Conservation (phyloP, 2,329 filamentous ascomycete genomes). For the Thermothelomyces thermophilus region DNA sequence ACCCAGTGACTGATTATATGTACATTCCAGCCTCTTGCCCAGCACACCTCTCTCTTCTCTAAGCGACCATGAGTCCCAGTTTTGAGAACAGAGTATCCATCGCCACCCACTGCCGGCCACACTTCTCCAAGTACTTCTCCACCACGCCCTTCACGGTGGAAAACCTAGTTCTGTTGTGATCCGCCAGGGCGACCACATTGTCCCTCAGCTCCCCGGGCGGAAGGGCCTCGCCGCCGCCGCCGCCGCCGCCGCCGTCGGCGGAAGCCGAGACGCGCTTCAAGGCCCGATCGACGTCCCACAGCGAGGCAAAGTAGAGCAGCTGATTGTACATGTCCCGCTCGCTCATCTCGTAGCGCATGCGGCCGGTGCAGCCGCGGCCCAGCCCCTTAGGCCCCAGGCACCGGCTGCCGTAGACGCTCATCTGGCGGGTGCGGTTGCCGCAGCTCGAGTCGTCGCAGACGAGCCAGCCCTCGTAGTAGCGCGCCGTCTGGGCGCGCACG, state of each 20-base stretch:
- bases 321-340: conserved; percentile 96
- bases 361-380: conserved; percentile 74
- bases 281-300: conserved; percentile 88
- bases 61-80: conserved; percentile 43
- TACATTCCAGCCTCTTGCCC: background rate
- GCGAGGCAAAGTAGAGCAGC: conserved; percentile 72
- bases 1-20: background rate
- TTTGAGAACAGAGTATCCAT: conserved; percentile 83
- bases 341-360: conserved; percentile 79
- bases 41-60: background rate
- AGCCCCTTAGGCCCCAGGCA: conserved; percentile 84
- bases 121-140: conserved; percentile 80
- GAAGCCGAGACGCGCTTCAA: conserved; percentile 38
- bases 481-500: conserved; percentile 67
- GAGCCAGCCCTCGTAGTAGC: conserved; percentile 90
- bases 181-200: conserved; percentile 63
- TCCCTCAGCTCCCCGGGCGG: conserved; percentile 45
- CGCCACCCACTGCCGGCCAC: conserved; percentile 84
- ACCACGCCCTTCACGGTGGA: conserved; percentile 68
- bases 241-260: conserved; percentile 21
- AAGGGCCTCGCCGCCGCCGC: conserved; percentile 27
- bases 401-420: conserved; percentile 84
- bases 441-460: conserved; percentile 86
- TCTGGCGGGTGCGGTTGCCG: conserved; percentile 78
- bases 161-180: conserved; percentile 78